A percentile compares a stretch with the other conserved stretches of the same genome.
phyloP scores from a whole-genome alignment of 148 eudicot genomes.

The Silene conica region DNA sequence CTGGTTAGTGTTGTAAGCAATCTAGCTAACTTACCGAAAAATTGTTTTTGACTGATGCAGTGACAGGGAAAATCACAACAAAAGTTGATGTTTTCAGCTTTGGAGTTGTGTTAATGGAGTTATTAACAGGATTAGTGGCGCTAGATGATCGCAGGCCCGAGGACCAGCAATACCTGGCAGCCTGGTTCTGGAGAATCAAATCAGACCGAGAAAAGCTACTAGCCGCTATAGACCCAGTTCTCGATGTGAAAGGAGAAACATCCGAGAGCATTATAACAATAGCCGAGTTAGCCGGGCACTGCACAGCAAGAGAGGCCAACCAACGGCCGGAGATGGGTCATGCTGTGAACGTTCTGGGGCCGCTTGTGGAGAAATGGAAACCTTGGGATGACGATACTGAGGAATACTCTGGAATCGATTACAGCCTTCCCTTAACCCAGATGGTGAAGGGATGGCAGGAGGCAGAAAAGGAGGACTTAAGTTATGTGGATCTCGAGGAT shows the following conservation, averaged over 20 bases:
- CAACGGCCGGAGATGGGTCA: constrained; percentile 98
- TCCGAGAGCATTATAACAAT: constrained; percentile 51
- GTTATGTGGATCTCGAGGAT: constrained; percentile 62
- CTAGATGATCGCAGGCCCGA: constrained; percentile 81
- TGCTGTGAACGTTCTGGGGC: constrained; percentile 66
- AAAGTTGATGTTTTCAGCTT: constrained; percentile 91
- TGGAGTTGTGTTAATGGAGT: constrained; percentile 90
- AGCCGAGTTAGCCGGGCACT: constrained; percentile 87
- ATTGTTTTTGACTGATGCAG: constrained; percentile 36
- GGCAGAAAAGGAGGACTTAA: constrained; percentile 65
- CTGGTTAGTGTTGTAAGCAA: background rate
- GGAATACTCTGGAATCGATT: constrained; percentile 87
- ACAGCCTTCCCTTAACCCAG: constrained; percentile 81
- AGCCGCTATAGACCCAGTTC: constrained; percentile 64
- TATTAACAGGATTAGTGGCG: constrained; percentile 82
- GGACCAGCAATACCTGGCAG: constrained; percentile 83
- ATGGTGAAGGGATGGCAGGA: constrained; percentile 99
- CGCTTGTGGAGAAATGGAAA: constrained; percentile 92
- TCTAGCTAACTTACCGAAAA: background rate
- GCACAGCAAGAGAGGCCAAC: constrained; percentile 83
- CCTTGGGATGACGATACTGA: constrained; percentile 72
- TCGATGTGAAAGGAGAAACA: constrained; percentile 57
- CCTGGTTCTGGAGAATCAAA: constrained; percentile 88
- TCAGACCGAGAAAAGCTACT: constrained; percentile 57
- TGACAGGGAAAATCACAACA: constrained; percentile 89